Conservation (phyloP, 345 rosid species). For the Syzygium oleosum region DNA sequence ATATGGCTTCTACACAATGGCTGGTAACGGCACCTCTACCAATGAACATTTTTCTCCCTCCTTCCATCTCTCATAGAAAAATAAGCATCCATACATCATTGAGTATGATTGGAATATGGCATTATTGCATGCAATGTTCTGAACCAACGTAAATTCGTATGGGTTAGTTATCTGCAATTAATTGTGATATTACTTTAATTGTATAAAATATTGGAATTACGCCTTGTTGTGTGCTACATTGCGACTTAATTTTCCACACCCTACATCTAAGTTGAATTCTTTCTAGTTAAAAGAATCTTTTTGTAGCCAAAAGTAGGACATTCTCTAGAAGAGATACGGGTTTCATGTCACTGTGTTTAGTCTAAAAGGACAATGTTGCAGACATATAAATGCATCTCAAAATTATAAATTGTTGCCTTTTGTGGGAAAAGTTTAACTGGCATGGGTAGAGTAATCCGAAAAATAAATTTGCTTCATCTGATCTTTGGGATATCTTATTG, state of each 20-base stretch:
- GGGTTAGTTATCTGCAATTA: background rate
- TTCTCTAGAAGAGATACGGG: background rate
- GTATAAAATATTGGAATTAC: background rate
- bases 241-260: background rate
- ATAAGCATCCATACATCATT: background rate
- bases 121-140: background rate
- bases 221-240: background rate
- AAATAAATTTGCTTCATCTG: background rate
- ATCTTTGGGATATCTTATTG: background rate
- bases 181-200: background rate
- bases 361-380: background rate
- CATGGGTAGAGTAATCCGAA: background rate
- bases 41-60: background rate
- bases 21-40: conserved; percentile 37
- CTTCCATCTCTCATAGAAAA: background rate
- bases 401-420: background rate
- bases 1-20: conserved; percentile 91
- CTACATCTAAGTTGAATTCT: background rate
- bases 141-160: background rate
- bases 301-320: background rate
- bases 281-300: background rate
- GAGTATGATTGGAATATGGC: background rate
- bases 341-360: background rate
- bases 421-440: background rate
- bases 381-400: background rate